Base-by-base conservation (phyloP, 2,329 filamentous ascomycete species). In the Endoconidiophora polonica region DNA sequence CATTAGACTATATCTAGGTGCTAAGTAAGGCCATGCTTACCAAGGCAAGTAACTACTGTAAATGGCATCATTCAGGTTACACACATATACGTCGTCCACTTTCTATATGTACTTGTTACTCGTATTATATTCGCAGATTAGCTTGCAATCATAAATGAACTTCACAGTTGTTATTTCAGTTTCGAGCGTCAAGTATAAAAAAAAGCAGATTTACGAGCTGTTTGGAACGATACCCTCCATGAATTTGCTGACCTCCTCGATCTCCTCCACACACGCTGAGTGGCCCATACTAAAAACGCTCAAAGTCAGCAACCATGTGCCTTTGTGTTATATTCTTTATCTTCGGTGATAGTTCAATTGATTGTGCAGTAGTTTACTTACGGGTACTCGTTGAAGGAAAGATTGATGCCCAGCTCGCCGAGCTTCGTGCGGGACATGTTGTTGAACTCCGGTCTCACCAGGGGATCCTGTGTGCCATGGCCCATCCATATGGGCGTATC, bases 401-500 rank as follows among this genome's bases (percentile, higher is more conserved):
- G 81, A 50, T 81, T 71, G 62, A 80, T 82, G 1, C 85, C 86
- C 63, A 81, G 65, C 38, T 75, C 72, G 63, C 77, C 79, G 47
- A 96, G 66, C 52, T 72, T 62, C 39, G 85, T 72, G 2, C 74
- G 76, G 22, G 83, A 86, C 64, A 70, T 62, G 61, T 76, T 66
- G 12, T 85, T 90, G 64, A 83, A 81, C 50, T 73, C 66, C 41
- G 79, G 74, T 57, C 71, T 73, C 6, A 95, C 83, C 2, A 94
- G 68, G 12, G 72, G 72, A 63, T 98, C 90, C 1, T 66, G 66
- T 54, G 80, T 74, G n/a, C 91, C 91, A 58, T 96, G 91, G 10
- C 76, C 86, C 79, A 95, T 83, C 65, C 91, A 85, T 55, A 96
- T 79, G 1, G 84, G 83, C 1, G 86, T 94, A 39, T 82, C 70